Evolutionary conservation across 306 rosid genomes (phyloP).

Genomic region (Lathyrus tuberosus): DNA sequence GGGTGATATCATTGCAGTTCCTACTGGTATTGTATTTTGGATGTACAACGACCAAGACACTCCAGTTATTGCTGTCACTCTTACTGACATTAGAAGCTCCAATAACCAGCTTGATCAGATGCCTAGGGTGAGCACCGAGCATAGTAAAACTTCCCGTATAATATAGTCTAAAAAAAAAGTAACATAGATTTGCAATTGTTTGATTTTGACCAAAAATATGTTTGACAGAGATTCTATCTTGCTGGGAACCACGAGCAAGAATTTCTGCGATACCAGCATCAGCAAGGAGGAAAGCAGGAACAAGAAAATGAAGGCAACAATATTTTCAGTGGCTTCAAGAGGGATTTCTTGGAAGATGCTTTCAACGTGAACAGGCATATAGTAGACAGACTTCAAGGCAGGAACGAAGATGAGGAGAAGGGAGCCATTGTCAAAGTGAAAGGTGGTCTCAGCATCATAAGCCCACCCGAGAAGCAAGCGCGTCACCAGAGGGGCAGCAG

Average conservation of each 20-base stretch:
- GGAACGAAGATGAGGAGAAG: conserved; percentile 44
- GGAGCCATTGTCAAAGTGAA: conserved; percentile 55
- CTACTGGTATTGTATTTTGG: conserved; percentile 29
- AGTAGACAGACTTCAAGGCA: conserved; percentile 45
- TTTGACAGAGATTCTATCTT: conserved; percentile 61
- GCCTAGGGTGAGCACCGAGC: conserved; percentile 55
- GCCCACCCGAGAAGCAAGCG: conserved; percentile 36
- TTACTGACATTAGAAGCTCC: conserved; percentile 47
- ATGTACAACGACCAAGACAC: too few species aligned
- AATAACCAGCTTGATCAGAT: conserved; percentile 63
- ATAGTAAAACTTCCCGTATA: neutral
- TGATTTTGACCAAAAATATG: neutral
- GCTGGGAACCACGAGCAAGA: conserved; percentile 64
- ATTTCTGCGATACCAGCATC: conserved; percentile 31
- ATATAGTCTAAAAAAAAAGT: neutral
- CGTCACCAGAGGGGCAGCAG: neutral
- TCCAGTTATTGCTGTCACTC: conserved; percentile 43
- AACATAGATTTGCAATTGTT: neutral
- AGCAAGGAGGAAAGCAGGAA: neutral
- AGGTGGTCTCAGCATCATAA: conserved; percentile 48
- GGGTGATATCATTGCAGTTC: conserved; percentile 47
- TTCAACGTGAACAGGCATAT: conserved; percentile 47
- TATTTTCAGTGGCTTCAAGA: conserved; percentile 50
- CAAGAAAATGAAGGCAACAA: conserved; percentile 38
- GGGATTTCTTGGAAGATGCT: conserved; percentile 44